These are phyloP conservation scores for Mucor sp. DNA, from an alignment of 371 early-diverging fungal species.

Conservation along the genomic window DNA sequence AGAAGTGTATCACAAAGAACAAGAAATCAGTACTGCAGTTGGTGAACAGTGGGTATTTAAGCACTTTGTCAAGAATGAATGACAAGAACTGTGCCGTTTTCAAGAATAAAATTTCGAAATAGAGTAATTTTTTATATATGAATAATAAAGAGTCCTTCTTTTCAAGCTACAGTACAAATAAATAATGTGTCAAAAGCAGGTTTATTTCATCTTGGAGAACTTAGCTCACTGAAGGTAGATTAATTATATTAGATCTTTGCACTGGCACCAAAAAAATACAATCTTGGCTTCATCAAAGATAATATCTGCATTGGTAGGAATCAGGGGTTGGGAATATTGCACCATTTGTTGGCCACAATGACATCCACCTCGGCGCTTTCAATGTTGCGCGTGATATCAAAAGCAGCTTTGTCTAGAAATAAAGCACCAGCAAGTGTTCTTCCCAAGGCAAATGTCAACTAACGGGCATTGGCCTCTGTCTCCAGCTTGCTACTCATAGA, in stretches of 20 bases:
- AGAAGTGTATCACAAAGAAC: too few species aligned
- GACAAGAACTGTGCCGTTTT: too few species aligned
- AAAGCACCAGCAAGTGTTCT: slow-evolving; percentile 50
- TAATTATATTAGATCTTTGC: slow-evolving; percentile 28
- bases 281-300: slow-evolving; percentile 32
- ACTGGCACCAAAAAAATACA: slow-evolving; percentile 37
- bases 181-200: too few species aligned
- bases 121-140: too few species aligned
- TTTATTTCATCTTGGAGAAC: too few species aligned
- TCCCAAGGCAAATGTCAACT: slow-evolving; percentile 57
- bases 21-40: too few species aligned
- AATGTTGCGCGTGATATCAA: slow-evolving; percentile 33
- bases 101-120: too few species aligned
- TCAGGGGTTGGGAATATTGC: slow-evolving; percentile 23
- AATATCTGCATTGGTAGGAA: neutral
- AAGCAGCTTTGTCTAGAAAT: slow-evolving; percentile 54
- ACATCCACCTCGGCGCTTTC: slow-evolving; percentile 30
- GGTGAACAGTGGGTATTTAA: too few species aligned
- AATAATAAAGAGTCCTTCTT: too few species aligned
- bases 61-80: too few species aligned
- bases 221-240: too few species aligned
- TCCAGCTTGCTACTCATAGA: slow-evolving; percentile 13
- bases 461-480: slow-evolving; percentile 51
- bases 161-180: too few species aligned
- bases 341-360: slow-evolving; percentile 31